phyloP scores from a whole-genome alignment of 2,329 filamentous ascomycete genomes.

The Metarhizium anisopliae region DNA sequence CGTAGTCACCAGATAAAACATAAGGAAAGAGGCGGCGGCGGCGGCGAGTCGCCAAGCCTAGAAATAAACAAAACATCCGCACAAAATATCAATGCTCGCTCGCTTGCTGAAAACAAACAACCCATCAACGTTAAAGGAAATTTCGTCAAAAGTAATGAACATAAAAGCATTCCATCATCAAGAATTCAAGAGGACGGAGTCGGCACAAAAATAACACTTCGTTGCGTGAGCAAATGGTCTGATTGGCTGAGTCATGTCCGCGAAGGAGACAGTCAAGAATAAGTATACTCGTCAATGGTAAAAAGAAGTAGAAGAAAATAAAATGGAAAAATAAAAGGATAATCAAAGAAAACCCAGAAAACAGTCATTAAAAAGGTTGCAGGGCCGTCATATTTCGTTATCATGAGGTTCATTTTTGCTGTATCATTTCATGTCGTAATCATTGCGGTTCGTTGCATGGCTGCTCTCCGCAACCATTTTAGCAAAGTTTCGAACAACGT shows the following conservation, averaged over 20 bases:
- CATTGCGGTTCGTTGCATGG: conserved; percentile 33
- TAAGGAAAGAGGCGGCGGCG: neutral
- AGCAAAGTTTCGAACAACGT: conserved; percentile 87
- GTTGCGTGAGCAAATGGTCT: conserved; percentile 7
- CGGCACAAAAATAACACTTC: neutral
- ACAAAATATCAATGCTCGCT: conserved; percentile 6
- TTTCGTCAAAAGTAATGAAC: neutral
- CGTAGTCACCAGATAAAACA: neutral
- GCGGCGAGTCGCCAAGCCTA: neutral
- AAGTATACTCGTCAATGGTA: neutral
- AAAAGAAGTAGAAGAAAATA: neutral
- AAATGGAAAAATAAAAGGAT: neutral
- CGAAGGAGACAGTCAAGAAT: neutral
- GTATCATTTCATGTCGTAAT: conserved; percentile 25
- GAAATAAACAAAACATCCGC: neutral
- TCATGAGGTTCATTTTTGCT: conserved; percentile 25
- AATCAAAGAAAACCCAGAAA: conserved; percentile 5
- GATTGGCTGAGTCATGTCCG: neutral
- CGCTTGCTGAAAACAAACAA: conserved; percentile 1
- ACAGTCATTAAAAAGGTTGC: conserved; percentile 19
- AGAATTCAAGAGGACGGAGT: neutral
- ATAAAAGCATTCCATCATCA: neutral
- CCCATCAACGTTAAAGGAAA: neutral
- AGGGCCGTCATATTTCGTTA: conserved; percentile 20
- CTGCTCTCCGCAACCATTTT: conserved; percentile 70